Base-by-base conservation (phyloP, 2,329 filamentous ascomycete genomes). In the Metarhizium robertsii region DNA sequence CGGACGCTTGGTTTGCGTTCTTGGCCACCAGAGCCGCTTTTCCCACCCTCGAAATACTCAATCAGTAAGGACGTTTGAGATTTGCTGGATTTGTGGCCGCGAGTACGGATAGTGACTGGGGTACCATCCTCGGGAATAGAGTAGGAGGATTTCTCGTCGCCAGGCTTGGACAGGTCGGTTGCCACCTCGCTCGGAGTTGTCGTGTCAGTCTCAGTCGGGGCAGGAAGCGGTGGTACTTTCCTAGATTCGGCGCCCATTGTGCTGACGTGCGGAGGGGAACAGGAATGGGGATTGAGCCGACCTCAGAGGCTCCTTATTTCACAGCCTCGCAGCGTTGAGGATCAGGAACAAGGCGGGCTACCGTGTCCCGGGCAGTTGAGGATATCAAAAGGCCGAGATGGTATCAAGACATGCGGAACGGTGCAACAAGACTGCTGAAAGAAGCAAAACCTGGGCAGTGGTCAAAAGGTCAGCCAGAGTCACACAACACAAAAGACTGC, bases 11-110 rank as follows among this genome's bases (percentile, higher is more conserved):
- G 91, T 63, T 88, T 85, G 64, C 87, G 86, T 63, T 84, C 80
- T 63, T 77, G 77, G 63, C 77, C 78, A 55, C 80, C 74, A 46
- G 73, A 68, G 60, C 77, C 75, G 56, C 78, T 72, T 55, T 89
- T 92, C 60, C 86, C 84, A 62, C 85, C 88, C 73, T 96, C 92
- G 66, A 95, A 96, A 72, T 95, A 96, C 73, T 96, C 92, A 65
- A 96, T 96, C 64, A 96, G 78, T 61, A 96, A 79, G 55, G 90
- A 95, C 42, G 92, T 95, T 74, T 95, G 91, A 49, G 90, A 95
- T 64, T 82, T 73, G 66, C 75, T 80, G 59, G 76, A 66, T 61
- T 73, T 75, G 67, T 82, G 79, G 64, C 81, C 79, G 58, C 81
- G 83, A 48, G 92, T 96, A 67, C 87, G 85, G 69, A 99, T 95